Percentiles rank a stretch among this genome's conserved stretches.
Evolutionary conservation across 805 yeast genomes (phyloP).

Genomic region (Nadsonia fulvescens): DNA sequence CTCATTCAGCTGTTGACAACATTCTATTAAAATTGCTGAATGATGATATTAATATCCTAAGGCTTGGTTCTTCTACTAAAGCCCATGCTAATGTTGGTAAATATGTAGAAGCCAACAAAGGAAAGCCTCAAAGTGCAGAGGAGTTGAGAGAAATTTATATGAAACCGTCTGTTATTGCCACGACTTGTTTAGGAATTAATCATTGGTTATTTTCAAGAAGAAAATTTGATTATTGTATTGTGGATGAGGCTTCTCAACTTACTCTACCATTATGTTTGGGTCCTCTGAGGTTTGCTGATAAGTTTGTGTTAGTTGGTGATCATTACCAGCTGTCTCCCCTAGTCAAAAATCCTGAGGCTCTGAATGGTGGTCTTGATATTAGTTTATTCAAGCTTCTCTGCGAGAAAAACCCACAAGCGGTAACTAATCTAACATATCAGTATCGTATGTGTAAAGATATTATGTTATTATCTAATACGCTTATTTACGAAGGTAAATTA

Average conservation of each 20-base stretch:
- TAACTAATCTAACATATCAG: slow-evolving; percentile 64
- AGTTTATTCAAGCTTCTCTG: slow-evolving; percentile 65
- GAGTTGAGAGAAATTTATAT: slow-evolving; percentile 32
- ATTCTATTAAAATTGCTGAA: slow-evolving; percentile 54
- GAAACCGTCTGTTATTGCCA: slow-evolving; percentile 60
- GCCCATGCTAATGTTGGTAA: slow-evolving; percentile 44
- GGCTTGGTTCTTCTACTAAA: slow-evolving; percentile 45
- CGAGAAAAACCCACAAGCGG: slow-evolving; percentile 52
- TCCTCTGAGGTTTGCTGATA: slow-evolving; percentile 60
- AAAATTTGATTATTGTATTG: slow-evolving; percentile 76
- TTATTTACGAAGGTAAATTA: slow-evolving; percentile 59
- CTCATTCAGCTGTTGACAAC: slow-evolving; percentile 94
- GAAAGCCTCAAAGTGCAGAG: slow-evolving; percentile 23
- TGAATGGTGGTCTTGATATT: slow-evolving; percentile 41
- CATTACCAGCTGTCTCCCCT: slow-evolving; percentile 87
- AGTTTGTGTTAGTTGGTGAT: slow-evolving; percentile 88
- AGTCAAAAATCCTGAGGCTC: slow-evolving; percentile 52
- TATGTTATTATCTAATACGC: slow-evolving; percentile 61
- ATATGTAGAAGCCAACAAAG: slow-evolving; percentile 23
- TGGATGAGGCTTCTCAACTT: slow-evolving; percentile 94
- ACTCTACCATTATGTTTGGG: slow-evolving; percentile 85
- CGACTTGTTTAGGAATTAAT: slow-evolving; percentile 66
- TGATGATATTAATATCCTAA: slow-evolving; percentile 29
- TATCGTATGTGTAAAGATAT: slow-evolving; percentile 88
- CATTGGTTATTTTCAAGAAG: slow-evolving; percentile 41